A percentile compares a stretch with the other conserved stretches of the same genome.
These are phyloP conservation scores for Dactylonectria macrodidyma DNA, from an alignment of 2,329 filamentous ascomycete genomes.

Conservation along the genomic window DNA sequence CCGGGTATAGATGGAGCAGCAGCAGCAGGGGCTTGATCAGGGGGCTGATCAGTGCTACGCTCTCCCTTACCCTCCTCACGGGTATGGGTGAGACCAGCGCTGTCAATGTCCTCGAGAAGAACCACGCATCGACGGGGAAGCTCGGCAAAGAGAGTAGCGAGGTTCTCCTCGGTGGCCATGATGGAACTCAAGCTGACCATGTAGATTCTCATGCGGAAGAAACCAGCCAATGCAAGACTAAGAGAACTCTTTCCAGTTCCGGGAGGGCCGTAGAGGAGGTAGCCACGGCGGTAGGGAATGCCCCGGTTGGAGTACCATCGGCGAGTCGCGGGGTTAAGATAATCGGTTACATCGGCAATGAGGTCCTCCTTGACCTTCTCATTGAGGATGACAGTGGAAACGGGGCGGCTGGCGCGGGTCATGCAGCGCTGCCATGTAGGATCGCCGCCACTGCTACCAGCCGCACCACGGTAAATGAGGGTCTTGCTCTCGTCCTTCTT, in stretches of 20 bases:
- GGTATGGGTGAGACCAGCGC: constrained; percentile 77
- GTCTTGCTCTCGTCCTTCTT: constrained; percentile 74
- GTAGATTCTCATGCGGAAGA: constrained; percentile 80
- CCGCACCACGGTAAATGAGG: constrained; percentile 73
- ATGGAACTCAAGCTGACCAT: constrained; percentile 78
- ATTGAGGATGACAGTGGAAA: constrained; percentile 76
- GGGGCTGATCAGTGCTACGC: neutral
- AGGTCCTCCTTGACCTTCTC: constrained; percentile 72
- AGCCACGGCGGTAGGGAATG: constrained; percentile 88
- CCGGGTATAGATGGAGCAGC: constrained; percentile 17
- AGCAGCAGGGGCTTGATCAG: constrained; percentile 42
- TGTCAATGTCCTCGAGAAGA: constrained; percentile 83
- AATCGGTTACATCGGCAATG: constrained; percentile 73
- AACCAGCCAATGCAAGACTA: constrained; percentile 78
- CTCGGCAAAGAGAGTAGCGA: constrained; percentile 74
- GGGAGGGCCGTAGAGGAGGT: constrained; percentile 85
- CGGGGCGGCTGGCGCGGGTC: constrained; percentile 71
- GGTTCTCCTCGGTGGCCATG: constrained; percentile 75
- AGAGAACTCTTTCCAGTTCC: constrained; percentile 86
- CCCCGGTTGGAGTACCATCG: constrained; percentile 89
- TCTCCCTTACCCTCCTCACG: constrained; percentile 57
- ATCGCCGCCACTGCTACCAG: constrained; percentile 58
- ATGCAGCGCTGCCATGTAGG: constrained; percentile 74
- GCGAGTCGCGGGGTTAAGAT: constrained; percentile 73
- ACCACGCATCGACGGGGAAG: constrained; percentile 81